A percentile compares a stretch with the other conserved stretches of the same genome.
These are phyloP conservation scores for Orobanche coerulescens DNA, from an alignment of 257 asterid genomes.

Conservation along the genomic window DNA sequence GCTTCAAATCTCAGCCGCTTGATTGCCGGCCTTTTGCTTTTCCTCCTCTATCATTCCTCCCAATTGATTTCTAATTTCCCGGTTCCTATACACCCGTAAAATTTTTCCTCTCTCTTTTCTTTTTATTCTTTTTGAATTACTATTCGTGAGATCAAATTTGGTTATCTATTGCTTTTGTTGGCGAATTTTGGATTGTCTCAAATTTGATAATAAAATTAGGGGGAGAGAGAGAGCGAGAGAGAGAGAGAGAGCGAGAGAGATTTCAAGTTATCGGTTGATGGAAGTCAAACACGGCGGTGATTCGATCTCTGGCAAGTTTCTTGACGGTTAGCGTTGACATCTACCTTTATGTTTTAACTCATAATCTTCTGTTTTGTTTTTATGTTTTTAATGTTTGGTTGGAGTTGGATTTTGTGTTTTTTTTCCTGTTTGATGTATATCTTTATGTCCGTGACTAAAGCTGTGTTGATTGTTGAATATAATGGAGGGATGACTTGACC, in stretches of 20 bases:
- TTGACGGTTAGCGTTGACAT: slow-evolving; percentile 41
- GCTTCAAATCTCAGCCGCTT: slow-evolving; percentile 83
- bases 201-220: not conserved
- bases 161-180: slow-evolving; percentile 19
- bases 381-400: slow-evolving; percentile 5
- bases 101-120: not conserved
- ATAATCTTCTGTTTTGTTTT: too few species aligned
- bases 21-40: slow-evolving; percentile 81
- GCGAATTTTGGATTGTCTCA: slow-evolving; percentile 1
- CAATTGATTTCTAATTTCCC: slow-evolving; percentile 90
- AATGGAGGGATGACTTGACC: not conserved
- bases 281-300: slow-evolving; percentile 43
- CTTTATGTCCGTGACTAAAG: not conserved
- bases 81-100: slow-evolving; percentile 85
- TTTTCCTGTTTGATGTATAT: not conserved
- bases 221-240: not conserved
- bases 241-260: not conserved
- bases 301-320: slow-evolving; percentile 30
- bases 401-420: slow-evolving; percentile 5
- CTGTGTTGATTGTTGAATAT: not conserved
- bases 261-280: slow-evolving; percentile 32
- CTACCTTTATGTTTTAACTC: not conserved
- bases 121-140: not conserved
- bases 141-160: slow-evolving; percentile 14
- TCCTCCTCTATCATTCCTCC: slow-evolving; percentile 76